These are phyloP conservation scores for Lactarius hengduanensis DNA, from an alignment of 768 basidiomycete species.

Conservation along the genomic window DNA sequence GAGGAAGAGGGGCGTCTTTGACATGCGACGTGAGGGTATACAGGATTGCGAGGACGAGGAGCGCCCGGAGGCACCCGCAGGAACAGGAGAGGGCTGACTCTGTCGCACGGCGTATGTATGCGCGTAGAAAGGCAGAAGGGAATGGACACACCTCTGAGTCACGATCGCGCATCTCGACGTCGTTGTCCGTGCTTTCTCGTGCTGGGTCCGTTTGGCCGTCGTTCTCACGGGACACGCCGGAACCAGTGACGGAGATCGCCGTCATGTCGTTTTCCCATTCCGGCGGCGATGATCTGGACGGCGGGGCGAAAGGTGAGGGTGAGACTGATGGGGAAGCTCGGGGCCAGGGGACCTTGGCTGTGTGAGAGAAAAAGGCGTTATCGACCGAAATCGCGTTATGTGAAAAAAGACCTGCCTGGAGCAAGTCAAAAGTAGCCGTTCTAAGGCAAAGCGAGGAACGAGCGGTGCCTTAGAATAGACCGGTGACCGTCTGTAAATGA, in stretches of 20 bases:
- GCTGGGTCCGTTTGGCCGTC: neutral
- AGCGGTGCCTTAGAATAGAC: no score
- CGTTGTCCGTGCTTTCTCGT: neutral
- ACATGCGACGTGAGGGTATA: neutral
- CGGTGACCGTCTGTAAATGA: no score
- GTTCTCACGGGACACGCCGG: neutral
- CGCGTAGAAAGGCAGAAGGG: neutral
- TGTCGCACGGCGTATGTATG: constrained; percentile 10
- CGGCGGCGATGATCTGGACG: neutral
- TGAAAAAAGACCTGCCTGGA: no score
- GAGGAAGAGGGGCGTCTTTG: constrained; percentile 20
- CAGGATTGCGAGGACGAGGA: constrained; percentile 7
- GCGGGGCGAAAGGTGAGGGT: constrained; percentile 21
- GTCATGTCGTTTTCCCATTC: no score
- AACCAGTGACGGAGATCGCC: constrained; percentile 1
- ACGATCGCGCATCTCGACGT: neutral
- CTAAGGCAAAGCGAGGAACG: no score
- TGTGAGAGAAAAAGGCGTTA: no score
- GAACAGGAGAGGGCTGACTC: no score
- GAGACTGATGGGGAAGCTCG: neutral
- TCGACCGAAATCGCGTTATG: no score
- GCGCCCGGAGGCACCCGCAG: neutral
- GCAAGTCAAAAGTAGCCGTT: no score
- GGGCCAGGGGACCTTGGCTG: constrained; percentile 4
- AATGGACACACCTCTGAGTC: constrained; percentile 13